A percentile compares a stretch with the other conserved stretches of the same genome.
Conservation (phyloP, 208 protist genomes). For the Crithidia brevicula region DNA sequence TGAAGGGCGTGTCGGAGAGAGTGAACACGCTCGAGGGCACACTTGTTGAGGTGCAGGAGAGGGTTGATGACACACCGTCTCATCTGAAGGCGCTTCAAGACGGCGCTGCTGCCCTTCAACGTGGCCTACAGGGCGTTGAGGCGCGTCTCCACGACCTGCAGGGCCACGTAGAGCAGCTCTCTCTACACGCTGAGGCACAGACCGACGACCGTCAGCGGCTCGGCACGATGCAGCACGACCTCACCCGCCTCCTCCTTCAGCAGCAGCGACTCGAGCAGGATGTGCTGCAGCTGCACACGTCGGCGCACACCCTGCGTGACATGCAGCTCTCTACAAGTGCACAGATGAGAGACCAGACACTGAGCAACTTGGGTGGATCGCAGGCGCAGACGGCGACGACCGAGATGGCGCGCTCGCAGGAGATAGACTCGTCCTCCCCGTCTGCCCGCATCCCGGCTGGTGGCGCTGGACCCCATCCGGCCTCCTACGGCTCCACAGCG, state of each 20-base stretch:
- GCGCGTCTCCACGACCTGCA: conserved; percentile 13
- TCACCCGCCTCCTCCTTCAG: conserved; percentile 11
- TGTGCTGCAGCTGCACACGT: conserved; percentile 24
- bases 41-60: conserved; percentile 10
- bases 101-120: conserved; percentile 1
- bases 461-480: not conserved
- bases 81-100: conserved; percentile 19
- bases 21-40: conserved; percentile 14
- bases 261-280: conserved; percentile 29
- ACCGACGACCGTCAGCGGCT: conserved; percentile 16
- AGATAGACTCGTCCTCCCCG: conserved; percentile 25
- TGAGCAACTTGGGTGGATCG: conserved; percentile 14
- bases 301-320: conserved; percentile 13
- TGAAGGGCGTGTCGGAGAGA: conserved; percentile 14
- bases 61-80: conserved; percentile 1
- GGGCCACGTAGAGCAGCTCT: conserved; percentile 15
- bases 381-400: conserved; percentile 36
- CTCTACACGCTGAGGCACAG: conserved; percentile 14
- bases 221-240: conserved; percentile 25
- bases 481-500: not conserved
- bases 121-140: conserved; percentile 17
- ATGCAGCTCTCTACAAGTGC: not conserved
- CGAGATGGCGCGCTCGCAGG: conserved; percentile 20
- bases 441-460: conserved; percentile 21
- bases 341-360: not conserved